phyloP scores from a whole-genome alignment of 2,329 filamentous ascomycete species.

The Cladophialophora bantiana region DNA sequence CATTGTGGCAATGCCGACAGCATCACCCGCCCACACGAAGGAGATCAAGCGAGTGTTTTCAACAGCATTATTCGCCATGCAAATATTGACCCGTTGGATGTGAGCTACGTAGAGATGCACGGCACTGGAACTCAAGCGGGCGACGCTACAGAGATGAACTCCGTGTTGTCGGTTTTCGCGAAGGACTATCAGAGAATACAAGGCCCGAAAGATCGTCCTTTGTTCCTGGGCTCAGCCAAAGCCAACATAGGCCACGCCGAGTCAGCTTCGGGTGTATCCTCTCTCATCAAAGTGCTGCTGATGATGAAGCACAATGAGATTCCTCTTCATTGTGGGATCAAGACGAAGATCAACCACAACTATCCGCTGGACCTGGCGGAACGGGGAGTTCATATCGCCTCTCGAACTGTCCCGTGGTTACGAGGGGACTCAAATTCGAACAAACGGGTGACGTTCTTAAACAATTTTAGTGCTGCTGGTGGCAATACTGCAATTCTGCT shows the following conservation, averaged over 20 bases:
- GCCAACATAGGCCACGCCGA: conserved; percentile 70
- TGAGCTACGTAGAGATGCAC: conserved; percentile 89
- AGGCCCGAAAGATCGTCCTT: conserved; percentile 24
- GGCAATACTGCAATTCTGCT: conserved; percentile 67
- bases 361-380: conserved; percentile 50
- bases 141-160: conserved; percentile 82
- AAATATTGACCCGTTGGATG: conserved; percentile 69
- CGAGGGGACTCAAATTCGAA: conserved; percentile 36
- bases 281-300: conserved; percentile 66
- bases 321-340: conserved; percentile 70
- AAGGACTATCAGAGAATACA: conserved; percentile 37
- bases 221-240: conserved; percentile 70
- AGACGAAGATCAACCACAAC: conserved; percentile 56
- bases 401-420: conserved; percentile 55
- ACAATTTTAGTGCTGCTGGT: conserved; percentile 75
- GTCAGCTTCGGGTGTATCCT: conserved; percentile 47
- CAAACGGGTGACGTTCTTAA: conserved; percentile 59
- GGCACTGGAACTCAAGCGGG: conserved; percentile 87
- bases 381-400: conserved; percentile 51
- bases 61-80: conserved; percentile 53
- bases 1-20: conserved; percentile 54
- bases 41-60: conserved; percentile 43
- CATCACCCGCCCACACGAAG: conserved; percentile 46
- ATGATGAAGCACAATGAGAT: conserved; percentile 68
- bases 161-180: conserved; percentile 71